phyloP scores from a whole-genome alignment of 495 filamentous ascomycete species.

The Talaromyces wortmannii region DNA sequence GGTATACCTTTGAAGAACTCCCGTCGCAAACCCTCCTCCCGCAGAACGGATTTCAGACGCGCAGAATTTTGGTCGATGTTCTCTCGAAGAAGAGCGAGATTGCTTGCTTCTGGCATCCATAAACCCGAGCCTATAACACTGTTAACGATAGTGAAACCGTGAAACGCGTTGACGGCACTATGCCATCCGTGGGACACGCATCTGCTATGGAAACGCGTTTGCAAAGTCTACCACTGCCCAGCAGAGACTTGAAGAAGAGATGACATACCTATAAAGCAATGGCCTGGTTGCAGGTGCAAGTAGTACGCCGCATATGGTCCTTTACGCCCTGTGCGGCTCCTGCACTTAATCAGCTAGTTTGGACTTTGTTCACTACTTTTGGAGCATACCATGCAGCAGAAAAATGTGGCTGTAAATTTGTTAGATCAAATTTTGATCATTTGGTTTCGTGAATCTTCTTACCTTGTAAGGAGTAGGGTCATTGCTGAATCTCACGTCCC shows the following conservation, averaged over 20 bases:
- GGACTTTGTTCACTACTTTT: not conserved
- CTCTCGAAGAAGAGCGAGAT: slow-evolving; percentile 57
- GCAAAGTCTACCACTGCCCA: not conserved
- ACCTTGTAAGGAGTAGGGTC: slow-evolving; percentile 86
- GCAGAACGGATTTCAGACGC: slow-evolving; percentile 59
- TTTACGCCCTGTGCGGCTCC: slow-evolving; percentile 77
- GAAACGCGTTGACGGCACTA: not conserved
- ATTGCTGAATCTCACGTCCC: slow-evolving; percentile 71
- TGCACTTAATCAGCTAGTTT: slow-evolving; percentile 9
- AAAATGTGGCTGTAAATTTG: slow-evolving; percentile 55
- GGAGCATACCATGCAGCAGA: slow-evolving; percentile 67
- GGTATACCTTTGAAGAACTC: slow-evolving; percentile 55
- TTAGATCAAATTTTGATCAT: slow-evolving; percentile 16
- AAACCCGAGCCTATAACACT: slow-evolving; percentile 57
- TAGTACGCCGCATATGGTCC: slow-evolving; percentile 85
- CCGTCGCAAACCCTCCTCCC: slow-evolving; percentile 46
- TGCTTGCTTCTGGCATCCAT: slow-evolving; percentile 63
- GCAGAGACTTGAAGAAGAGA: not conserved
- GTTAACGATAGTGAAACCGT: not conserved
- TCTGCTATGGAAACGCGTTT: not conserved
- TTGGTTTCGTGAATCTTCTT: slow-evolving; percentile 12
- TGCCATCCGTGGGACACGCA: not conserved
- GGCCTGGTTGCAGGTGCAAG: slow-evolving; percentile 54
- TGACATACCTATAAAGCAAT: slow-evolving; percentile 55
- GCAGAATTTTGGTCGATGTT: slow-evolving; percentile 65